A percentile compares a stretch with the other conserved stretches of the same genome.
These are phyloP conservation scores for Monilinia aucupariae DNA, from an alignment of 2,329 filamentous ascomycete species.

Conservation along the genomic window DNA sequence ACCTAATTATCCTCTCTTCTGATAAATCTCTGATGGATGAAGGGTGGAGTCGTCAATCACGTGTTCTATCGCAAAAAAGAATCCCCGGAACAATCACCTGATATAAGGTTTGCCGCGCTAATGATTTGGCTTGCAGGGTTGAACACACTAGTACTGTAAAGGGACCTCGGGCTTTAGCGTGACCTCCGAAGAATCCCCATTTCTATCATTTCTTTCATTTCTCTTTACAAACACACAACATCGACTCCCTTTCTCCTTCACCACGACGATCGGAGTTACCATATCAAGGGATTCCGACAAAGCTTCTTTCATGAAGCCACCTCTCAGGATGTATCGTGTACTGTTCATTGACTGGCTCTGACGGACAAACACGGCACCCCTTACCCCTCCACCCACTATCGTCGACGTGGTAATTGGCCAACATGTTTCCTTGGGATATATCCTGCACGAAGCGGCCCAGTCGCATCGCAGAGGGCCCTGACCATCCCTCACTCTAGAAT, in stretches of 20 bases:
- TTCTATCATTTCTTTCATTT: background rate
- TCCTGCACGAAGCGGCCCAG: background rate
- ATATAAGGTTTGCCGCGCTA: background rate
- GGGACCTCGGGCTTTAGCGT: background rate
- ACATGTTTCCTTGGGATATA: background rate
- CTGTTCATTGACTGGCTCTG: background rate
- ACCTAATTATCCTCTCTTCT: too few species aligned
- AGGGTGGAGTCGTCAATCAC: background rate
- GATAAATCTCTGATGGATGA: too few species aligned
- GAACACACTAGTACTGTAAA: too few species aligned
- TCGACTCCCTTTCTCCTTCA: background rate
- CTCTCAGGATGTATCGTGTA: background rate
- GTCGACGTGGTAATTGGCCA: background rate
- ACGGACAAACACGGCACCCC: background rate
- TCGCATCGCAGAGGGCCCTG: background rate
- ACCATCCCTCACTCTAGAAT: background rate
- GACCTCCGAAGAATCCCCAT: background rate
- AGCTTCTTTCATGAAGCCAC: background rate
- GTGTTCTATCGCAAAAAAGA: too few species aligned
- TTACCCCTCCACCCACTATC: slow-evolving; percentile 5
- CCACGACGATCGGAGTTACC: background rate
- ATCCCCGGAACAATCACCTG: too few species aligned
- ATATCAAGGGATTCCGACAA: background rate
- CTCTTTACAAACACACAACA: background rate
- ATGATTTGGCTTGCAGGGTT: background rate